Base-by-base conservation (phyloP, 345 rosid species). In the Geranium brycei region DNA sequence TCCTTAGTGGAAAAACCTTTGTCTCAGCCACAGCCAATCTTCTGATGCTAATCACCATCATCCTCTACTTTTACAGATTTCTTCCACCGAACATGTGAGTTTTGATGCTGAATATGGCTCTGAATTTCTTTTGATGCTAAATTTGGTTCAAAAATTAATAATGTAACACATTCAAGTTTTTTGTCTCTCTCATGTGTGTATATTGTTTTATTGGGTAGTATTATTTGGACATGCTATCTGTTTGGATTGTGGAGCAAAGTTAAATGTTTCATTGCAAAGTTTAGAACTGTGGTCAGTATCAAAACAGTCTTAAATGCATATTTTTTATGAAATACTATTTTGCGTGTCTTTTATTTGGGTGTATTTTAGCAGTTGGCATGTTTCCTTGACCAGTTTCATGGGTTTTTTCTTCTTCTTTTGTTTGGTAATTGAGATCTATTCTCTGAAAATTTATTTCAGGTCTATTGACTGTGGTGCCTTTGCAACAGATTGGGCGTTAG, bases 1-100 rank as follows among this genome's bases (percentile, higher is more conserved):
- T 86, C 67, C 86, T 88, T 35, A 74, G 82, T 68, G 97, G 84
- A 73, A 86, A 85, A 69, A 76, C 87, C 66, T 84, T 92, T 38
- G 69, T 77, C 72, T 82, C 98, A 38, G 87, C 91, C 62, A 70
- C 79, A 59, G 86, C 89, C 63, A 79, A 80, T 63, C 87, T 92
- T 70, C 79, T 89, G 72, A 80, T 87, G 67, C 57, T 80, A 56
- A 41, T 79, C 58, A 72, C 79, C 38, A 57, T 81, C 61, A 58
- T 68, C 65, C 84, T 86, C 64, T 80, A 76, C 72, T 91, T 82
- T 71, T 81, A 80, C 70, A 72, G 83, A 57, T 62, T 72, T 72
- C 69, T 86, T 73, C 81, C 91, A 32, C 65, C 78, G 57, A 77
- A 77, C 30, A 73, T 85, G 97, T 92, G 71, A 87, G 97, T 80